Conservation (phyloP, 2,329 filamentous ascomycete species). For the Xylariaceae sp. region DNA sequence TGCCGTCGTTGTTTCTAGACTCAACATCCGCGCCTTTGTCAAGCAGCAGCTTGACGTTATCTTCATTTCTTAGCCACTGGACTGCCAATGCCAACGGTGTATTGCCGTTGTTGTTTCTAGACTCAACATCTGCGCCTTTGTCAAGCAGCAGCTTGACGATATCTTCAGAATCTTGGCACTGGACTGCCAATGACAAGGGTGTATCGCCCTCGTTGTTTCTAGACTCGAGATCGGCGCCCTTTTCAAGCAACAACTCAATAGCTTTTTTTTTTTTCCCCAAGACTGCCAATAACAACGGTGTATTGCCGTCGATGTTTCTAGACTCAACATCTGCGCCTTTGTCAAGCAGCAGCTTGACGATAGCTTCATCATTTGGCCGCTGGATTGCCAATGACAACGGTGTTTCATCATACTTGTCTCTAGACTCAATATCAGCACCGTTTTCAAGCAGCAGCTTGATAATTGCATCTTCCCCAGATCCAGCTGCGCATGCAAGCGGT, state of each 20-base stretch:
- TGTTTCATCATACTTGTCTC: neutral
- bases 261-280: no score
- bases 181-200: neutral
- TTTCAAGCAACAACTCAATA: neutral
- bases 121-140: neutral
- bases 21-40: neutral
- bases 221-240: neutral
- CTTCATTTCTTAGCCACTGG: neutral
- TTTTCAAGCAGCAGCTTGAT: conserved; percentile 3
- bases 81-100: neutral
- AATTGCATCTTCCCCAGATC: neutral
- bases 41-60: neutral
- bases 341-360: neutral
- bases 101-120: neutral
- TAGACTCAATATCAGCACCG: neutral
- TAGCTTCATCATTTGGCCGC: neutral
- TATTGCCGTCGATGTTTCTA: neutral
- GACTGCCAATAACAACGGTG: neutral
- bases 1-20: neutral
- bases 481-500: neutral
- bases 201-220: neutral
- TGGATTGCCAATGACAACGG: neutral
- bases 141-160: neutral
- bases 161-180: neutral
- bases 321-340: neutral